These are phyloP conservation scores for Hortiboletus flavorubellus DNA, from an alignment of 768 basidiomycete species.

Conservation along the genomic window DNA sequence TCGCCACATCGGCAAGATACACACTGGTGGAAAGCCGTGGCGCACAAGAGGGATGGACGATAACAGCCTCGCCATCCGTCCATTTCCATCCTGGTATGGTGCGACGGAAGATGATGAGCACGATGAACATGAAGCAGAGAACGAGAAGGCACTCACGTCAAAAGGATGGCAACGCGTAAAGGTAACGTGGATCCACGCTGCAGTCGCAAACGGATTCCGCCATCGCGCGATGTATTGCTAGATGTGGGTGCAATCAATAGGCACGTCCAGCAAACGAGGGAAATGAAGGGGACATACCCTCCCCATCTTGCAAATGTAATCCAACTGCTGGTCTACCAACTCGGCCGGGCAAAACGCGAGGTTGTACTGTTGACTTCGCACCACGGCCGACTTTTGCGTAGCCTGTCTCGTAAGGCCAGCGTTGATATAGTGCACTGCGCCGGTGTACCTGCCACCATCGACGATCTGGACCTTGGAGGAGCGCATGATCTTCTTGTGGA, in stretches of 20 bases:
- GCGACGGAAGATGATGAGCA: not conserved
- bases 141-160: slow-evolving; percentile 21
- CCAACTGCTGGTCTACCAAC: slow-evolving; percentile 31
- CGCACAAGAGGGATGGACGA: slow-evolving; percentile 36
- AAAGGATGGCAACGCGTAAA: slow-evolving; percentile 35
- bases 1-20: slow-evolving; percentile 24
- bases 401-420: slow-evolving; percentile 28
- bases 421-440: slow-evolving; percentile 26
- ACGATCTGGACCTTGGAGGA: slow-evolving; percentile 29
- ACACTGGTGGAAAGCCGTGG: slow-evolving; percentile 32
- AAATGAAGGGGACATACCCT: slow-evolving; percentile 17
- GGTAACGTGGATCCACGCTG: slow-evolving; percentile 35
- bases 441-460: slow-evolving; percentile 5
- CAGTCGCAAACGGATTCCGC: slow-evolving; percentile 37
- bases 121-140: not conserved
- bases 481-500: slow-evolving; percentile 30
- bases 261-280: not conserved
- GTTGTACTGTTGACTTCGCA: slow-evolving; percentile 33
- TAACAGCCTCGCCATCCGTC: slow-evolving; percentile 33
- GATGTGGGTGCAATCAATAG: not conserved
- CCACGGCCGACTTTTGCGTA: slow-evolving; percentile 29
- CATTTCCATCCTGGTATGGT: slow-evolving; percentile 31
- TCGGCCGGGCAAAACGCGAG: slow-evolving; percentile 32
- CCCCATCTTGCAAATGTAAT: slow-evolving; percentile 35
- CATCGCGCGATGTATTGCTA: slow-evolving; percentile 38